Base-by-base conservation (phyloP, 1,139 yeast species). In the Wickerhamiella infanticola region DNA sequence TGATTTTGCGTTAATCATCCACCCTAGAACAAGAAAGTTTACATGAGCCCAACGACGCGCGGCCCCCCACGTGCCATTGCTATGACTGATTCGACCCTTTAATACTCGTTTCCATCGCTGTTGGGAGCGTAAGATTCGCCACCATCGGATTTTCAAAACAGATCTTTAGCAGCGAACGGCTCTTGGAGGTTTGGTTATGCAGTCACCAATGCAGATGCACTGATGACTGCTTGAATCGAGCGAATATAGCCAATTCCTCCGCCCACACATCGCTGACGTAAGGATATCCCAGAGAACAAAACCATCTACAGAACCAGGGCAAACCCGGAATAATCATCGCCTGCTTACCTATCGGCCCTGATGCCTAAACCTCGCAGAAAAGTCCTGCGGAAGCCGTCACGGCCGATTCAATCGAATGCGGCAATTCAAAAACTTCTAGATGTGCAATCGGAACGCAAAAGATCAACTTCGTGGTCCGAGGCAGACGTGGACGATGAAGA, bases 331-430 rank as follows among this genome's bases (percentile, higher is more conserved):
- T 18, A 18, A 18, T 18, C 33, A 7, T 2, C 33, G 11, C 9
- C 33, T 29, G 33, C 33, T 35, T 9, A 25, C n/a, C 39, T 4
- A 13, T 13, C 27, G 13, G 24, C 39, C 11, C 29, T 24, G 13
- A 39, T 39, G 41, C 36, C 41, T 5, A 39, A 39, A 39, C 41
- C 41, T n/a, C 33, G 41, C 27, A 35, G 41, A 18, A 39, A 29
- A 18, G 41, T 29, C 6, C 4, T 39, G n/a, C 35, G 36, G n/a
- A 39, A 29, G 26, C 11, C 35, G 3, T 11, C 23, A 11, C 27
- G 29, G 36, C 41, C 36, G 4, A n/a, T 35, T 6, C 31, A n/a
- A n/a, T 29, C 41, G 25, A 39, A 29, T n/a, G 29, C 36, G 7
- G 41, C 26, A 4, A 39, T 39, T 23, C 35, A 39, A 24, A 39